phyloP scores from a whole-genome alignment of 148 eudicot genomes.

The Vaccinium vitisidaea region DNA sequence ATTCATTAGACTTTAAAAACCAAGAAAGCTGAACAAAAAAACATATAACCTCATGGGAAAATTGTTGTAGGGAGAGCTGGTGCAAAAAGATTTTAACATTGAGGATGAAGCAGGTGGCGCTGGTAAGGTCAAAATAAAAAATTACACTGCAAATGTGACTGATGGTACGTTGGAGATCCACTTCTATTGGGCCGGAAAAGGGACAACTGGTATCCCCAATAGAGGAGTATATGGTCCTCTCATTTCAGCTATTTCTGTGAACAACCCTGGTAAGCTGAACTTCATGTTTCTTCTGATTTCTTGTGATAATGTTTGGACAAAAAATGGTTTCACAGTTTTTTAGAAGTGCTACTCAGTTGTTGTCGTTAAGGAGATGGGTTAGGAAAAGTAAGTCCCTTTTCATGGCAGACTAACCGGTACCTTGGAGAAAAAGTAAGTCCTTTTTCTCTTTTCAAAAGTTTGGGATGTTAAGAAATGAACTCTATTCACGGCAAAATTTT shows the following conservation, averaged over 20 bases:
- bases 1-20: not conserved
- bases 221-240: no score
- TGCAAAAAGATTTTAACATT: not conserved
- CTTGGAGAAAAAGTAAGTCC: not conserved
- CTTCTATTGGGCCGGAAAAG: no score
- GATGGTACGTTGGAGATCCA: not conserved
- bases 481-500: not conserved
- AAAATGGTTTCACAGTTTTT: not conserved
- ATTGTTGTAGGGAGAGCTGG: not conserved
- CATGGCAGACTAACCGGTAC: not conserved
- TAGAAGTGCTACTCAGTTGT: not conserved
- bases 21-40: not conserved
- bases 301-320: no score
- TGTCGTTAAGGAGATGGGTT: not conserved
- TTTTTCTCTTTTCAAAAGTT: no score
- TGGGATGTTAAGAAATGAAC: not conserved
- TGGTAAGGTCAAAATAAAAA: not conserved
- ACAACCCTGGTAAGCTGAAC: no score
- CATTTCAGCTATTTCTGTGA: no score
- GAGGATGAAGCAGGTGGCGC: not conserved
- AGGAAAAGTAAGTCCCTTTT: not conserved
- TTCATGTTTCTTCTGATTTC: no score
- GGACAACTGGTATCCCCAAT: no score
- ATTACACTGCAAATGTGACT: not conserved
- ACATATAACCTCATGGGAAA: not conserved